Evolutionary conservation across 176 grass and related monocot genomes (phyloP), one percentile per base, ranked within the genome.

Genomic region (Hsuehochloa calcarea): DNA sequence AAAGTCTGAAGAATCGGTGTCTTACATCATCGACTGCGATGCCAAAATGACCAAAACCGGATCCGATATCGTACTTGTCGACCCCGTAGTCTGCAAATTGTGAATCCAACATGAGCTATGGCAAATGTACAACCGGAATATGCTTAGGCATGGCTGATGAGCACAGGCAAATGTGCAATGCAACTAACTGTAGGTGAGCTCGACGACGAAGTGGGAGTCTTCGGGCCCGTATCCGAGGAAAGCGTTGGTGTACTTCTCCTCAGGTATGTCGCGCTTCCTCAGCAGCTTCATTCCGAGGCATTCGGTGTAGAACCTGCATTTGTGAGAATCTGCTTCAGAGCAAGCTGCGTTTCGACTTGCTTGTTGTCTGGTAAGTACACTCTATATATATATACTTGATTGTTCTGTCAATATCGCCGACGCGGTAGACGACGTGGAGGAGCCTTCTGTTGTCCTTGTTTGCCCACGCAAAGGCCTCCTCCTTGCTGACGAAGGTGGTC

Each of bases 271-370:
- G 60, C 92, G 90, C 84, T 86, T 91, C 81, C 95, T 66, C 65
- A 97, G 87, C 78, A 97, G 88, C 82, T 97, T 97, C 92, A 97
- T 97, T 66, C 95, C 95, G 5, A 97, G 88, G 59, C 95, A 97
- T 26, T 97, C 92, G 0, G 95, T 94, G 70, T 97, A 94, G 86
- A 97, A 97, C 76, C 95, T 97, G 85, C 74, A 83, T 27, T 13
- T 12, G 5, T 0, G 11, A 1, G 17, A 8, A 6, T 6, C 3
- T 15, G 49, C 0, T 31, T 9, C 43, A n/a, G 51, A 76, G n/a
- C 16, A 58, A 37, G 27, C 17, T 58, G 51, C 5, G 31, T 34
- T 4, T 20, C 61, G 10, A 29, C 20, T 19, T 17, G 7, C 50
- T 6, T 52, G 1, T 52, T 16, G 50, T 52, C 16, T 52, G 50